Evolutionary conservation across 768 basidiomycete genomes (phyloP).

Genomic region (Leccinum disarticulatum): DNA sequence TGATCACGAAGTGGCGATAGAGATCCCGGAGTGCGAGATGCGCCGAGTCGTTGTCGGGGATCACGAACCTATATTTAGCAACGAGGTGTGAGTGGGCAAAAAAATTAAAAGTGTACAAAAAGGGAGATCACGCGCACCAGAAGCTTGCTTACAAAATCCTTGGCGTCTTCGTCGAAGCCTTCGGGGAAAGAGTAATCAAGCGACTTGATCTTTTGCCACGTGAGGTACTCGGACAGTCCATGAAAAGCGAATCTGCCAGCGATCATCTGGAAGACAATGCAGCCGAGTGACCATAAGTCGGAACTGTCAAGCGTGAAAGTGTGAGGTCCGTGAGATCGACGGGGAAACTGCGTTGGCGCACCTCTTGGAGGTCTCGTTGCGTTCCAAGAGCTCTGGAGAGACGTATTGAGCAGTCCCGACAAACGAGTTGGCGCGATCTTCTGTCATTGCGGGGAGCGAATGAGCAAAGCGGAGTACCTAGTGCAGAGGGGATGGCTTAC

Average conservation of each 20-base stretch:
- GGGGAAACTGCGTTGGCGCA: slow-evolving; percentile 30
- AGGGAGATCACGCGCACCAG: slow-evolving; percentile 47
- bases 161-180: slow-evolving; percentile 78
- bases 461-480: background rate
- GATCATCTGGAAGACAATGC: slow-evolving; percentile 91
- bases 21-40: slow-evolving; percentile 39
- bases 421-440: slow-evolving; percentile 64
- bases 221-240: slow-evolving; percentile 88
- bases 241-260: slow-evolving; percentile 90
- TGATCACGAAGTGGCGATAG: slow-evolving; percentile 54
- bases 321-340: slow-evolving; percentile 1
- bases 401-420: slow-evolving; percentile 92
- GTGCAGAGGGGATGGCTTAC: slow-evolving; percentile 37
- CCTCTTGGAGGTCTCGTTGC: slow-evolving; percentile 75
- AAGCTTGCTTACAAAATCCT: slow-evolving; percentile 74
- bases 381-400: slow-evolving; percentile 79
- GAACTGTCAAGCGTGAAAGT: slow-evolving; percentile 48
- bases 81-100: background rate
- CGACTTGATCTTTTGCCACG: slow-evolving; percentile 91
- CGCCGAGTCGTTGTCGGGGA: slow-evolving; percentile 60
- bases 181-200: slow-evolving; percentile 86
- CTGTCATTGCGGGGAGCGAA: slow-evolving; percentile 33
- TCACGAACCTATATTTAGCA: slow-evolving; percentile 52
- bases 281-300: slow-evolving; percentile 95
- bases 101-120: background rate